phyloP scores from a whole-genome alignment of 1,139 yeast genomes.

The Kurtzmaniella quercitrusa region DNA sequence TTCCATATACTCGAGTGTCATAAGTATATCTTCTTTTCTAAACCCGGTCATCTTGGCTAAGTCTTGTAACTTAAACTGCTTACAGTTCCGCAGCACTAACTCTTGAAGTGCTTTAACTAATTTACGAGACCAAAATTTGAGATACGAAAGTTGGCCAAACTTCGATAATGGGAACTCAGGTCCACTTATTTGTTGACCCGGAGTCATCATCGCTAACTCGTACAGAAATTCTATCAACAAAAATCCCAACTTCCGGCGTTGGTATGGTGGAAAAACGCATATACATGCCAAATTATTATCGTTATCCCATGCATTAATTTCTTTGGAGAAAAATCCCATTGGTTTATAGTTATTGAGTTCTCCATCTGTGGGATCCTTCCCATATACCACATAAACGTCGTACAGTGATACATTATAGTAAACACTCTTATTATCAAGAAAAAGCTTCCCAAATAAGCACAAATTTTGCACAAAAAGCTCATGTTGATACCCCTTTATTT shows the following conservation, averaged over 20 bases:
- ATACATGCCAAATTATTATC: conserved; percentile 85
- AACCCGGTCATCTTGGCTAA: conserved; percentile 64
- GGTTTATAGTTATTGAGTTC: conserved; percentile 35
- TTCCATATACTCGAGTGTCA: conserved; percentile 60
- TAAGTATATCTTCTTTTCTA: conserved; percentile 61
- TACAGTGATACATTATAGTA: conserved; percentile 75
- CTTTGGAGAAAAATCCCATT: conserved; percentile 92
- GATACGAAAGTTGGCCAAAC: conserved; percentile 70
- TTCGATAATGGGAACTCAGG: conserved; percentile 91
- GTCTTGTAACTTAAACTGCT: conserved; percentile 41
- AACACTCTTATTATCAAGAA: conserved; percentile 87
- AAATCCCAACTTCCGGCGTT: conserved; percentile 72
- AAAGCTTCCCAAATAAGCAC: conserved; percentile 80
- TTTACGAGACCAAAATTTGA: conserved; percentile 69
- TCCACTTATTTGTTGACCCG: conserved; percentile 61
- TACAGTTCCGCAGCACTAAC: conserved; percentile 20
- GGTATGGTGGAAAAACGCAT: conserved; percentile 88
- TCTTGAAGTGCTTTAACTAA: conserved; percentile 34
- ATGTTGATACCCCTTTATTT: conserved; percentile 61
- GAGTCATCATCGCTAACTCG: conserved; percentile 50
- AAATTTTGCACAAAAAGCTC: conserved; percentile 75
- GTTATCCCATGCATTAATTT: conserved; percentile 74
- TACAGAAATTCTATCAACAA: conserved; percentile 81
- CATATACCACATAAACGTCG: conserved; percentile 74
- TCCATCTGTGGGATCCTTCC: conserved; percentile 29